phyloP scores from a whole-genome alignment of 345 rosid genomes.

The Citrus medica region DNA sequence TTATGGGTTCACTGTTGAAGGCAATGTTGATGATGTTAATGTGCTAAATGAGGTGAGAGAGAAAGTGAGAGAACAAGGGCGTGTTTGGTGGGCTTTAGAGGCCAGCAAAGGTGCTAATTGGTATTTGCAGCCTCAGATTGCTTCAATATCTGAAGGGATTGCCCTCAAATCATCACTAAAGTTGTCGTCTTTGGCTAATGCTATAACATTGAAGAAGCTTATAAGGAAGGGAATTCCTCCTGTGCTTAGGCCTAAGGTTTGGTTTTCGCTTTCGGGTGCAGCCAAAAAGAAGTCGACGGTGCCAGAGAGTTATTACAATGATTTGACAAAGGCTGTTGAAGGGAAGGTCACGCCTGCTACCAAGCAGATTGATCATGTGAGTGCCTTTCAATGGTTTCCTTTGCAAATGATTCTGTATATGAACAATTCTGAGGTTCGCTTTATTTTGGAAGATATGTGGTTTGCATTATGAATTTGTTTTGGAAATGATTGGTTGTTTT shows the following conservation, averaged over 20 bases:
- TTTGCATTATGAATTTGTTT: background rate
- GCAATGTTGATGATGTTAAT: conserved; percentile 98
- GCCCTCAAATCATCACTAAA: conserved; percentile 82
- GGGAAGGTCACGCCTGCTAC: conserved; percentile 95
- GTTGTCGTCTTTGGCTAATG: conserved; percentile 72
- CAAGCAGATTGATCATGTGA: conserved; percentile 95
- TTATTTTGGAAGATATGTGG: background rate
- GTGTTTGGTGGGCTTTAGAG: conserved; percentile 98
- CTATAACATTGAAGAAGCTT: conserved; percentile 83
- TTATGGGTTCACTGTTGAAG: conserved; percentile 91
- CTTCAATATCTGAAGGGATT: conserved; percentile 63
- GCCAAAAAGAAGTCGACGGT: conserved; percentile 99
- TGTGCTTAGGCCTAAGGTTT: conserved; percentile 89
- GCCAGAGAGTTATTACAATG: conserved; percentile 92
- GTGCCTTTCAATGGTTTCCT: conserved; percentile 21
- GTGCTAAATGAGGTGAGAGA: conserved; percentile 92
- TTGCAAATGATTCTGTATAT: background rate
- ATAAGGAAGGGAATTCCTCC: conserved; percentile 98
- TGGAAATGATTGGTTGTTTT: too few species aligned
- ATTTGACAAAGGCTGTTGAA: conserved; percentile 84
- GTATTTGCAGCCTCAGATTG: conserved; percentile 82
- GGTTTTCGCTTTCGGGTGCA: conserved; percentile 98
- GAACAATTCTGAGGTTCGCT: background rate
- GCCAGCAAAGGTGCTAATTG: conserved; percentile 99
- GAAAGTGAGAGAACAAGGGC: conserved; percentile 91